Evolutionary conservation across 192 early-diverging fungal species (phyloP).

Genomic region (Coemansia sp.): DNA sequence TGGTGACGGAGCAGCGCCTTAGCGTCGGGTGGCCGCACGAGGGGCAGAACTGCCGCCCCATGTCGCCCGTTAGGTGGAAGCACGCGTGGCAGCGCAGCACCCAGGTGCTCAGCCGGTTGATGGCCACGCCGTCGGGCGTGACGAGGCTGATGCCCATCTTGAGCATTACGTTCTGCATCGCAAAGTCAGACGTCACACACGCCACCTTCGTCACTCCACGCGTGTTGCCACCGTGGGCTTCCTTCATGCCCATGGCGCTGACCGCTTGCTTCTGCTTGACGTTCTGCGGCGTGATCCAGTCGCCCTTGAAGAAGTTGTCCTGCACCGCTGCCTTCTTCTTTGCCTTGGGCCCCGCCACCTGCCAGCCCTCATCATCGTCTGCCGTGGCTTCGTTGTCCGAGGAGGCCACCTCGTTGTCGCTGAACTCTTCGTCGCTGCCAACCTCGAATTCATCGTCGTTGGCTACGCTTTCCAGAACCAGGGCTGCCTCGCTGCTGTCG

Average conservation of each 20-base stretch:
- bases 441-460: constrained; percentile 17
- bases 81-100: constrained; percentile 95
- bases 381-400: constrained; percentile 11
- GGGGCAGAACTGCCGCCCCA: constrained; percentile 92
- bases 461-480: constrained; percentile 7
- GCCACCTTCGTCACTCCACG: constrained; percentile 65
- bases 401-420: constrained; percentile 9
- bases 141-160: constrained; percentile 89
- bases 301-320: constrained; percentile 69
- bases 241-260: constrained; percentile 55
- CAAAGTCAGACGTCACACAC: constrained; percentile 90
- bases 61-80: constrained; percentile 78
- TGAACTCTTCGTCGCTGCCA: constrained; percentile 13
- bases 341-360: constrained; percentile 35
- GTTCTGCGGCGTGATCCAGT: constrained; percentile 94
- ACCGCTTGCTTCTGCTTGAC: constrained; percentile 68
- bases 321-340: constrained; percentile 9
- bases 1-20: constrained; percentile 76
- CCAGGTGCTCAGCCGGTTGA: constrained; percentile 80
- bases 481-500: not conserved
- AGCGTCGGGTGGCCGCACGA: constrained; percentile 87
- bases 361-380: constrained; percentile 55
- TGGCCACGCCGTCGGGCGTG: constrained; percentile 77
- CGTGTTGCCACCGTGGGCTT: constrained; percentile 21
- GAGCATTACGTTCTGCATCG: constrained; percentile 95